Evolutionary conservation across 1,284 basidiomycete species (phyloP), one percentile per base, ranked within the genome.

Genomic region (Agroathelia rolfsii): DNA sequence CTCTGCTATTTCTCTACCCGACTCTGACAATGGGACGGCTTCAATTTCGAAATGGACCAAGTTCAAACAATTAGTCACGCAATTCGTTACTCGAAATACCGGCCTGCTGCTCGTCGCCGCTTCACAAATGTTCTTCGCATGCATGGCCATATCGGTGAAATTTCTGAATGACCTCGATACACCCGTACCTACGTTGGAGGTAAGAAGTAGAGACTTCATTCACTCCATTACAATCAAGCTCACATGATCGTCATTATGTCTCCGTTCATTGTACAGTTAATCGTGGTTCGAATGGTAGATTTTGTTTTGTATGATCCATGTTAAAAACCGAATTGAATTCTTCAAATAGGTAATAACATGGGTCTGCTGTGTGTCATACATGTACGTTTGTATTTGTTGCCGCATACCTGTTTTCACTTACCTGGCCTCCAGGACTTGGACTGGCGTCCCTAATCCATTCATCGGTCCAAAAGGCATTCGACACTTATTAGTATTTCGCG

Each of bases 401-500:
- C 23, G 16, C 18, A 34, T 59, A 58, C 36, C 43, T 61, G 5
- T 57, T 59, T 55, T 28, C 27, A 40, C 35, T n/a, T n/a, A n/a
- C n/a, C n/a, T n/a, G n/a, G n/a, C n/a, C n/a, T n/a, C n/a, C n/a
- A n/a, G n/a, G n/a, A n/a, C n/a, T n/a, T n/a, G n/a, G n/a, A n/a
- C n/a, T n/a, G n/a, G n/a, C n/a, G 66, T 83, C 1, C 70, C 75
- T 0, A 56, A 85, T 44, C 81, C 81, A 0, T 54, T 78, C 32
- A 44, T 76, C 3, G 84, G 84, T 0, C 84, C 83, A 0, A 71
- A 72, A 32, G 76, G 66, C 2, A 69, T 86, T 3, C 65, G 84
- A 17, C 36, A 56, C 2, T 50, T 82, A 5, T 59, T 87, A 3
- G 56, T 66, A 1, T 49, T 67, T 3, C 55, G 84, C 42, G 81